Evolutionary conservation across 1,284 basidiomycete genomes (phyloP).

Genomic region (Fomes fomentarius): DNA sequence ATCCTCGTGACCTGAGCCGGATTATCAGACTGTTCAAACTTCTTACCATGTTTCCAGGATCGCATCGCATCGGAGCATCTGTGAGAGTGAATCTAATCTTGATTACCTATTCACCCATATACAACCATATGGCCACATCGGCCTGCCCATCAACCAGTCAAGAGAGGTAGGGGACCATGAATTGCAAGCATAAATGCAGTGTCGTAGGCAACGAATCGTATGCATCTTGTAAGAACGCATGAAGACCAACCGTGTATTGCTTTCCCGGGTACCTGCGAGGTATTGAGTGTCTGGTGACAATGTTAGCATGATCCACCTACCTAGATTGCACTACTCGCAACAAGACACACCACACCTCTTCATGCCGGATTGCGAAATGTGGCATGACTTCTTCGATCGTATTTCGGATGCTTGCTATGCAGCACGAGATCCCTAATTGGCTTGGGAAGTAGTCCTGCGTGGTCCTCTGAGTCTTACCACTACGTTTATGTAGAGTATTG

Average conservation of each 20-base stretch:
- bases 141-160: neutral
- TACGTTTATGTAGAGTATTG: constrained; percentile 1
- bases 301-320: constrained; percentile 11
- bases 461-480: no score
- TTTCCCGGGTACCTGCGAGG: constrained; percentile 28
- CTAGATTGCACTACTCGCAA: constrained; percentile 22
- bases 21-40: constrained; percentile 10
- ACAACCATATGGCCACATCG: constrained; percentile 9
- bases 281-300: neutral
- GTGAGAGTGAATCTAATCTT: neutral
- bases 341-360: constrained; percentile 19
- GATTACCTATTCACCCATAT: constrained; percentile 2
- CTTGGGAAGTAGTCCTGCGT: neutral
- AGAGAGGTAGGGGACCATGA: neutral
- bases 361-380: constrained; percentile 17
- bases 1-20: constrained; percentile 6
- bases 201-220: constrained; percentile 16
- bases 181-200: constrained; percentile 19
- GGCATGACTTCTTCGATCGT: constrained; percentile 10
- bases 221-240: constrained; percentile 22
- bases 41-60: constrained; percentile 16
- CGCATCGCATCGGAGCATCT: constrained; percentile 10
- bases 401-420: constrained; percentile 11
- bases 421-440: constrained; percentile 6
- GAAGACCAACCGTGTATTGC: constrained; percentile 26